Evolutionary conservation across 2,329 filamentous ascomycete species (phyloP).

Genomic region (Talaromyces sp.): DNA sequence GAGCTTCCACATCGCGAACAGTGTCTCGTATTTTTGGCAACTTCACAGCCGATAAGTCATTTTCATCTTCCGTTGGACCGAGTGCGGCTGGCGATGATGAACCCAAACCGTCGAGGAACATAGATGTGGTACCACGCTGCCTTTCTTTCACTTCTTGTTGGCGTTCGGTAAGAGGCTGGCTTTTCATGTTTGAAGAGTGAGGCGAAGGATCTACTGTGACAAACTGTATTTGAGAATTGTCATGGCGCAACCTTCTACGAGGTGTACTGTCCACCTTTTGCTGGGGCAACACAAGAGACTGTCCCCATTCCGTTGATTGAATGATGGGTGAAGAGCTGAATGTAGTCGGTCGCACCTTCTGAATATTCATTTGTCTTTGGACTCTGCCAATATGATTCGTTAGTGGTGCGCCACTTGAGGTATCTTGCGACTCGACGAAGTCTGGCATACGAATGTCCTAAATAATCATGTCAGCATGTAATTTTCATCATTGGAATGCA

Average conservation of each 20-base stretch:
- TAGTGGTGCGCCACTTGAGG: conserved; percentile 37
- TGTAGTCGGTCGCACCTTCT: conserved; percentile 15
- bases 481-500: background rate
- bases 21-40: conserved; percentile 27
- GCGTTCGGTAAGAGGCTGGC: conserved; percentile 72
- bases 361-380: conserved; percentile 11
- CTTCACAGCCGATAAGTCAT: conserved; percentile 29
- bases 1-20: conserved; percentile 27
- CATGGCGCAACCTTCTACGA: conserved; percentile 63
- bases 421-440: conserved; percentile 50
- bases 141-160: conserved; percentile 75
- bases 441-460: conserved; percentile 18
- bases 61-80: conserved; percentile 22
- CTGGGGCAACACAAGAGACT: conserved; percentile 26
- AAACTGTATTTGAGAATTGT: conserved; percentile 80
- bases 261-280: conserved; percentile 35
- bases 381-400: conserved; percentile 15
- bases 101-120: conserved; percentile 65
- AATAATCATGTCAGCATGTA: conserved; percentile 18
- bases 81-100: conserved; percentile 43
- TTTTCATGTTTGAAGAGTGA: conserved; percentile 51
- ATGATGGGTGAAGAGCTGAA: conserved; percentile 32
- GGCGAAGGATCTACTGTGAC: conserved; percentile 63
- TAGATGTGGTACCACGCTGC: conserved; percentile 61
- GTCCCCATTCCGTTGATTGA: conserved; percentile 18